phyloP scores from a whole-genome alignment of 805 yeast genomes.

The Ogataea thermomethanolica region DNA sequence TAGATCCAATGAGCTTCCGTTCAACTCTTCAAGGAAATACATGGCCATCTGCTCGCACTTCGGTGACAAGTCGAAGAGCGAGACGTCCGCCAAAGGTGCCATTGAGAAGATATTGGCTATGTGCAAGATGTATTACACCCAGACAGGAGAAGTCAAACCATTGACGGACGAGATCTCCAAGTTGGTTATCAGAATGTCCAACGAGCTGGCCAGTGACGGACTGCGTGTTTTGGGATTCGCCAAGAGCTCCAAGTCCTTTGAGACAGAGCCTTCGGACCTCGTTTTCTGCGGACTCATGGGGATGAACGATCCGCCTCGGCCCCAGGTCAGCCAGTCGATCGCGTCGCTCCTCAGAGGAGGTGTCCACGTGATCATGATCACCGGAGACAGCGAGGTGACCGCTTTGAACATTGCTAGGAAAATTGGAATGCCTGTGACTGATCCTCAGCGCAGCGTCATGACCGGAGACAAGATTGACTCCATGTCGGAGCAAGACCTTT shows the following conservation, averaged over 20 bases:
- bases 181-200: conserved; percentile 55
- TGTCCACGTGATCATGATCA: conserved; percentile 96
- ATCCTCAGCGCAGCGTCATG: conserved; percentile 63
- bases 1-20: conserved; percentile 74
- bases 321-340: conserved; percentile 74
- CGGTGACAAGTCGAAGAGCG: conserved; percentile 55
- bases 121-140: conserved; percentile 57
- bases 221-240: conserved; percentile 84
- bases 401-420: conserved; percentile 82
- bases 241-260: conserved; percentile 39
- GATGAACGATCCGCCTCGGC: conserved; percentile 98
- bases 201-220: conserved; percentile 73
- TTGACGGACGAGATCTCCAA: conserved; percentile 49
- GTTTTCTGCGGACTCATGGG: conserved; percentile 85
- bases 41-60: conserved; percentile 77
- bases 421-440: conserved; percentile 80
- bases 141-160: conserved; percentile 56
- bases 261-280: conserved; percentile 51
- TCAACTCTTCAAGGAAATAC: conserved; percentile 78
- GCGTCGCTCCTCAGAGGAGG: conserved; percentile 82
- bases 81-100: conserved; percentile 86
- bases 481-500: conserved; percentile 67
- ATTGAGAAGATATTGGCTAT: conserved; percentile 64
- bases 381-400: conserved; percentile 90
- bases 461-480: conserved; percentile 81